These are phyloP conservation scores for Amanita exitialis DNA, from an alignment of 768 basidiomycete genomes.

Conservation along the genomic window DNA sequence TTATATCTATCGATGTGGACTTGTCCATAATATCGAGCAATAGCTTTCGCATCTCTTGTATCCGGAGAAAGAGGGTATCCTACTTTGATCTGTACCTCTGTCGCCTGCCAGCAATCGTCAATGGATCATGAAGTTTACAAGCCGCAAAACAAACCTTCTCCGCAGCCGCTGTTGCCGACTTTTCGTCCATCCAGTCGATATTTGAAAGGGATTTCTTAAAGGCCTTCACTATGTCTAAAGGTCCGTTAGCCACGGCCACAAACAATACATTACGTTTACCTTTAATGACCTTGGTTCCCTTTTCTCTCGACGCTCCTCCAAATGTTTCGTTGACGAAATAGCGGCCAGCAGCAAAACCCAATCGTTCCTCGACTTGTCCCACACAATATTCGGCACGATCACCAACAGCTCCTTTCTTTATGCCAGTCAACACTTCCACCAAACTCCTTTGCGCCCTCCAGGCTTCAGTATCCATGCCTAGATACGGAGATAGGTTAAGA, in stretches of 20 bases:
- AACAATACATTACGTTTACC: constrained; percentile 25
- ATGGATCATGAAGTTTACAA: not conserved
- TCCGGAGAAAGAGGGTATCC: constrained; percentile 88
- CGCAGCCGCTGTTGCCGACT: constrained; percentile 71
- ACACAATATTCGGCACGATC: constrained; percentile 84
- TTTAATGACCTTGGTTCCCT: constrained; percentile 76
- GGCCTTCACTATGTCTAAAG: constrained; percentile 62
- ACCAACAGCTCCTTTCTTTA: constrained; percentile 78
- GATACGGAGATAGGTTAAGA: constrained; percentile 52
- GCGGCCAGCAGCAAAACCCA: constrained; percentile 87
- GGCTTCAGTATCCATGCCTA: constrained; percentile 68
- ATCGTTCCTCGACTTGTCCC: constrained; percentile 51
- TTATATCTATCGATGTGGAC: constrained; percentile 55
- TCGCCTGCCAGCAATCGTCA: constrained; percentile 37
- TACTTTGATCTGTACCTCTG: constrained; percentile 81
- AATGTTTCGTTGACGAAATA: constrained; percentile 86
- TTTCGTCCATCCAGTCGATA: constrained; percentile 88
- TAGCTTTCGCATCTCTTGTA: constrained; percentile 56
- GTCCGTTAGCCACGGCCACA: not conserved
- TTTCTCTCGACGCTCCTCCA: constrained; percentile 64
- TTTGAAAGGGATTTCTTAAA: constrained; percentile 70
- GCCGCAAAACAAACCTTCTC: constrained; percentile 49
- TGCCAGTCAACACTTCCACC: constrained; percentile 64
- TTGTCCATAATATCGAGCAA: constrained; percentile 65
- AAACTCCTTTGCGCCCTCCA: constrained; percentile 69